Percentiles rank a stretch among this genome's conserved stretches.
Evolutionary conservation across 2,329 filamentous ascomycete genomes (phyloP).

Genomic region (Aspergillus bombycis): DNA sequence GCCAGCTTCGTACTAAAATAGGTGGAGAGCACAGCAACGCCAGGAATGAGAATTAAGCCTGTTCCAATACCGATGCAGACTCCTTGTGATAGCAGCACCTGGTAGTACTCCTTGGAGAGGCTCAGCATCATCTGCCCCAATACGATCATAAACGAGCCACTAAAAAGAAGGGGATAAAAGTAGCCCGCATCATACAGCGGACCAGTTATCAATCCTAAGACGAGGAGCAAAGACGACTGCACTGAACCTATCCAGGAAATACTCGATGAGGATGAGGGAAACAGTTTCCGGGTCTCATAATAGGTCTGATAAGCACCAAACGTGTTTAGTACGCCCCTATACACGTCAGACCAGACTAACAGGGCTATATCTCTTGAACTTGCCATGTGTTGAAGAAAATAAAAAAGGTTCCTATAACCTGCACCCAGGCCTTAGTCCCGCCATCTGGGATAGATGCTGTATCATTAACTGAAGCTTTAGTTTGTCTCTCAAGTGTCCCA

Average conservation of each 20-base stretch:
- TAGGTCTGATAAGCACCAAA: neutral
- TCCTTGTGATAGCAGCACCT: slow-evolving; percentile 6
- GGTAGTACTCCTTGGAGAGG: slow-evolving; percentile 7
- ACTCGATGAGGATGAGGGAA: neutral
- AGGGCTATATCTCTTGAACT: neutral
- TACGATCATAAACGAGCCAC: neutral
- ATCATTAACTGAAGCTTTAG: neutral
- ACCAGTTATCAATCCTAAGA: neutral
- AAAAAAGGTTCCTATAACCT: neutral
- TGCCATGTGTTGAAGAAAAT: neutral
- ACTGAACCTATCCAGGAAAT: neutral
- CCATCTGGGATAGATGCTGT: neutral
- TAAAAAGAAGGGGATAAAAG: neutral
- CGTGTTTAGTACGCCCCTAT: neutral
- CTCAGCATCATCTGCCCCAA: neutral
- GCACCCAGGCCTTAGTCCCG: neutral
- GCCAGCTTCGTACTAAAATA: slow-evolving; percentile 6
- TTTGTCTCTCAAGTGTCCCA: neutral
- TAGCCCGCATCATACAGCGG: neutral
- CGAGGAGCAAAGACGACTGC: neutral
- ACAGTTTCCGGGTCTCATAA: neutral
- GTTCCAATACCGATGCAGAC: slow-evolving; percentile 1
- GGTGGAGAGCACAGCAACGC: neutral
- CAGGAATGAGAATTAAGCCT: slow-evolving; percentile 7
- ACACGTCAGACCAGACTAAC: neutral